phyloP scores from a whole-genome alignment of 129 eudicot species.

The Escallonia rubra region DNA sequence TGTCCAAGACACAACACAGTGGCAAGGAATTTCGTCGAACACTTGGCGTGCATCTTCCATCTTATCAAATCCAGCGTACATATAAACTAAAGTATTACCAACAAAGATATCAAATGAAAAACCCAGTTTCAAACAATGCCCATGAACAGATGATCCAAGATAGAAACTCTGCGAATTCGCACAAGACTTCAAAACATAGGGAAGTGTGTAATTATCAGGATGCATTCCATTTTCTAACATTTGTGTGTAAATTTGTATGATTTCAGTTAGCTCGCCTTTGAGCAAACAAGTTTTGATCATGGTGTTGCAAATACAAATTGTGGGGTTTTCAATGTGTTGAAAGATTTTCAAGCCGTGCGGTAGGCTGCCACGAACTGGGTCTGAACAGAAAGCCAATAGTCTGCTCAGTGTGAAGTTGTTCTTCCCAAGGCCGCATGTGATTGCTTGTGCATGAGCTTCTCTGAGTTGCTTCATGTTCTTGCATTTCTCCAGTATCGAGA shows the following conservation, averaged over 20 bases:
- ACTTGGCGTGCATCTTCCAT: constrained; percentile 36
- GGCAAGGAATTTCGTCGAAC: constrained; percentile 53
- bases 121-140: constrained; percentile 45
- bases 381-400: constrained; percentile 50
- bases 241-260: constrained; percentile 31
- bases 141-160: constrained; percentile 50
- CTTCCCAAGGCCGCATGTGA: constrained; percentile 52
- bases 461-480: constrained; percentile 47
- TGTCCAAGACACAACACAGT: constrained; percentile 52
- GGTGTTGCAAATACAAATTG: constrained; percentile 54
- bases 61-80: constrained; percentile 34
- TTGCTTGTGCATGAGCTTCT: constrained; percentile 43
- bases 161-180: constrained; percentile 21
- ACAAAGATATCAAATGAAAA: constrained; percentile 48
- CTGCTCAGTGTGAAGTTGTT: constrained; percentile 57
- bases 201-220: constrained; percentile 74
- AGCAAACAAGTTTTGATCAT: constrained; percentile 59
- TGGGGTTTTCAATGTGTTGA: constrained; percentile 35
- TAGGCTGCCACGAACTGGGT: constrained; percentile 34
- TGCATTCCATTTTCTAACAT: constrained; percentile 28
- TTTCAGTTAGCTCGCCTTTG: constrained; percentile 23
- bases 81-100: constrained; percentile 39
- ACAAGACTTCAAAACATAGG: constrained; percentile 52
- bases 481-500: constrained; percentile 51
- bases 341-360: constrained; percentile 38